Evolutionary conservation across 768 basidiomycete genomes (phyloP), one percentile per base, ranked within the genome.

Genomic region (Pleurotus ostreatus): DNA sequence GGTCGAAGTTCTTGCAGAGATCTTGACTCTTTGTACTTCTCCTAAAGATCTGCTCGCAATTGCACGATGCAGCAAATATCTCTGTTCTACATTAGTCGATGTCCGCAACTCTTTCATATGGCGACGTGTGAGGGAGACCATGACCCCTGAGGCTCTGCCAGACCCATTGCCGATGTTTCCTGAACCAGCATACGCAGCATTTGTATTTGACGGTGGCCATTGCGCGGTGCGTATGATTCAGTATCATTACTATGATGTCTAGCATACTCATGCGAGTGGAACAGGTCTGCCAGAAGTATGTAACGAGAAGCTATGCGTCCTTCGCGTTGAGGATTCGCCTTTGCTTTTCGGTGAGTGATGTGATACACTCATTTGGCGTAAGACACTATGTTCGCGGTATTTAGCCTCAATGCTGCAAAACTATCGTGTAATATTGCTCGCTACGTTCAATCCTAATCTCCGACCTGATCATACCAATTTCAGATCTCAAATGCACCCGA

Each of bases 1-100:
- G 9, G 64, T 85, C 40, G 88, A 90, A 61, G 71, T 90, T 12
- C 65, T 88, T 5, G 79, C 82, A 3, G 86, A 87, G 61, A 78
- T 89, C 47, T 76, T 89, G 16, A 65, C 80, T 5, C 69, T 71
- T 49, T 79, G 80, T 0, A 58, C 67, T 4, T 86, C 83, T 0
- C 77, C 84, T 1, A 72, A 73, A 48, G 81, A 84, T 57, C 70
- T 88, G 11, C 74, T 89, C 38, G 75, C 86, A 1, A 68, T 88
- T 4, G 75, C 85, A 9, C 78, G 85, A 5, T 78, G 78, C 39
- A 83, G 74, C 73, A 82, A 80, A 57, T 74, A 70, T 58, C 72
- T 88, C 8, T 79, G 81, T 62, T 63, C 62, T 2, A 77, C 78
- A 0, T 74, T 89, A 2, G 70, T 78, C n/a, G 25, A n/a, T 1